Evolutionary conservation across 2,329 filamentous ascomycete species (phyloP), one percentile per base, ranked within the genome.

Genomic region (Coniosporium tulheliwenetii): DNA sequence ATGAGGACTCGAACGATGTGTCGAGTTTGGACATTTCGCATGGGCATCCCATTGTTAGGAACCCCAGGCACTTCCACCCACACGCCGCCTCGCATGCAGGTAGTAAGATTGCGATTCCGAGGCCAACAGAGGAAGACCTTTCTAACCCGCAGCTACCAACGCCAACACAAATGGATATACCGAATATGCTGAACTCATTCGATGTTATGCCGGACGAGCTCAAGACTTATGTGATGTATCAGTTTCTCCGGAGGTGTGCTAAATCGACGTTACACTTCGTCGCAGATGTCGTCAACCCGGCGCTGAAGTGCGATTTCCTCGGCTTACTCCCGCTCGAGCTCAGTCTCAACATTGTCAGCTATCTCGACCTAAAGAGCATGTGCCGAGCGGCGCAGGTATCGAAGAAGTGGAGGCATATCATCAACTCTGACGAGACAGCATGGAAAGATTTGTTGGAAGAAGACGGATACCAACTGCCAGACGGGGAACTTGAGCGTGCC

Each of bases 221-320:
- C 73, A 91, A 98, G 62, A 83, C 82, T 0, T 93, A 93, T 55
- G 80, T 98, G 63, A 93, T 98, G 78, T 96, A 93, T 56, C 89
- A 98, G 56, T 77, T 98, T 41, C 71, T 98, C 19, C 80, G 85
- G 42, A 75, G 91, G 37, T 96, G 87, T 54, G 77, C 85, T 5
- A 82, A 93, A 49, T 81, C 85, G 35, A 94, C 87, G 0, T 69
- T 98, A 5, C 85, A 91, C 53, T 79, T 93, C 41, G 80, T 98
- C 41, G 86, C 89, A 31, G 79, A 86, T 48, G 79, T 86, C 10
- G 87, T 98, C 48, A 95, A 94, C 53, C 91, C 91, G 7, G 85
- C 89, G 0, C 63, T 98, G 42, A 95, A 94, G 59, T 93, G 86
- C 55, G 91, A 98, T 57, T 95, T 96, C 46, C 66, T 98, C 39